Evolutionary conservation across 352 stramenopile species (phyloP), one percentile per base, ranked within the genome.

Genomic region (Peronospora belbahrii): DNA sequence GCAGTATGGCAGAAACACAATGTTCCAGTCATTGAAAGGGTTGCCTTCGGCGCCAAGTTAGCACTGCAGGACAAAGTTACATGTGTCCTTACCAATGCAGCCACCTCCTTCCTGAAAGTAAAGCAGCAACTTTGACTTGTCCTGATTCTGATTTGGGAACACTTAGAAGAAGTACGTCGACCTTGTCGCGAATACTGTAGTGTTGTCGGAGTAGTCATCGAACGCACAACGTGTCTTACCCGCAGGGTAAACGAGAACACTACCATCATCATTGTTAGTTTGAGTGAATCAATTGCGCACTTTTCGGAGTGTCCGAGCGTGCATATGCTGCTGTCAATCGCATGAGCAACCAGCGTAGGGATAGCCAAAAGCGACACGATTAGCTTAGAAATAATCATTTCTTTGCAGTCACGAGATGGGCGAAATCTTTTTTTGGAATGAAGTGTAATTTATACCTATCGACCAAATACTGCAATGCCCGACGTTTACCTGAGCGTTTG

Each of bases 1-100:
- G 60, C 74, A 86, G 56, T 86, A 84, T 19, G 70, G 71, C 6
- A 86, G 42, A 49, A 78, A 67, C 11, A 86, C 72, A 34, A 84
- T 69, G 46, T 79, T 77, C 71, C 71, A 86, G 60, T 84, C 71
- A 36, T 65, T 67, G 47, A 84, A 84, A 17, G 65, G 15, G 51
- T 83, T 86, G 19, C 57, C 46, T n/a, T n/a, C n/a, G n/a, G 36
- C 23, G 4, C 40, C 57, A 10, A 72, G 40, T 37, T 67, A 55
- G 32, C 74, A 85, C 44, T 81, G 68, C 14, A 83, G 32, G 4
- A 42, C 51, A 31, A 83, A 83, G 42, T 60, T 70, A 55, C 74
- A 86, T 22, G 69, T 83, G 36, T 68, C 40, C 31, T 62, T 36
- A 39, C 83, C 69, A 15, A 76, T 48, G 22, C 74, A 85, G 2